Percentiles rank a stretch among this genome's conserved stretches.
Conservation (phyloP, 331 rosid genomes). For the Malus hybrid region DNA sequence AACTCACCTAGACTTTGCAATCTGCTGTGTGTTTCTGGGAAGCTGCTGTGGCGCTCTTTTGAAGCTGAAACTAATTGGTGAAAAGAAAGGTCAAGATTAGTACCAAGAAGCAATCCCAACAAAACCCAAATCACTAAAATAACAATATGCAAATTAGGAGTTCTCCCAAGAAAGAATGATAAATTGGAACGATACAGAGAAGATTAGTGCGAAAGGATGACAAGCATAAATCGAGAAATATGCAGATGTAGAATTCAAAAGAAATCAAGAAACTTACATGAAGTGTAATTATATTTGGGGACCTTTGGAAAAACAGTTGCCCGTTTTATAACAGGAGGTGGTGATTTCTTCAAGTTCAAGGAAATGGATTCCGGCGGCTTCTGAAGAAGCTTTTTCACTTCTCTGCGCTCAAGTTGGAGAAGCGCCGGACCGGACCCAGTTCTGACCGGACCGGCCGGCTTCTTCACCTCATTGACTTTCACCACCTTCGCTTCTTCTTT, state of each 20-base stretch:
- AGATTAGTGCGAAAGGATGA: too few relatives aligned
- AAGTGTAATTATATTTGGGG: not conserved
- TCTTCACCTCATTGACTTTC: slow-evolving; percentile 25
- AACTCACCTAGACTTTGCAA: slow-evolving; percentile 66
- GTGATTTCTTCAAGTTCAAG: slow-evolving; percentile 25
- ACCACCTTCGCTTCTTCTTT: slow-evolving; percentile 17
- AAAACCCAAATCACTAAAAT: not conserved
- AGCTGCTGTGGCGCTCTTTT: slow-evolving; percentile 27
- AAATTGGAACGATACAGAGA: too few relatives aligned
- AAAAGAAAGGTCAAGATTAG: not conserved
- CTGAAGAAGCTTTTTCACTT: slow-evolving; percentile 35
- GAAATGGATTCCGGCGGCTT: slow-evolving; percentile 34
- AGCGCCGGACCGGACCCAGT: not conserved
- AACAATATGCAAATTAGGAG: not conserved
- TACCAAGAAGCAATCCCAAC: not conserved
- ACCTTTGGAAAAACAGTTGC: slow-evolving; percentile 14
- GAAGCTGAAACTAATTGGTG: slow-evolving; percentile 28
- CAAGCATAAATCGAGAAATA: too few relatives aligned
- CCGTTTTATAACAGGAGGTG: slow-evolving; percentile 42
- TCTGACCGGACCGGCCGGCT: not conserved
- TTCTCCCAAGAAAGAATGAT: too few relatives aligned
- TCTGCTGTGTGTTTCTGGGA: slow-evolving; percentile 64
- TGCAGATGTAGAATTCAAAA: not conserved
- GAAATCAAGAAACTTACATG: slow-evolving; percentile 37
- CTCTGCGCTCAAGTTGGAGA: slow-evolving; percentile 17